Percentiles rank a stretch among this genome's conserved stretches.
Evolutionary conservation across 2,329 filamentous ascomycete genomes (phyloP).

Genomic region (Ilyonectria robusta): DNA sequence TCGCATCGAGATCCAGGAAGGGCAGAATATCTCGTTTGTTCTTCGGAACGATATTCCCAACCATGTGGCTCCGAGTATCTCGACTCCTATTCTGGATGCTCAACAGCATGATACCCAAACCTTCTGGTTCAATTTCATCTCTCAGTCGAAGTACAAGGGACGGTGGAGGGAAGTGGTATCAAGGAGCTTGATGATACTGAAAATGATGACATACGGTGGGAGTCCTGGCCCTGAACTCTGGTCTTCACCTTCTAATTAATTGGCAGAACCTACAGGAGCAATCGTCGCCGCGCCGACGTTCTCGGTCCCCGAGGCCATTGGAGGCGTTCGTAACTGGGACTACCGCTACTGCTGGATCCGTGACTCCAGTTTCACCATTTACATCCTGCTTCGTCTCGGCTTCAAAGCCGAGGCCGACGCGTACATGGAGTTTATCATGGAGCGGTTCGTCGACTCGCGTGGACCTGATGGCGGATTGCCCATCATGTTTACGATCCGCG

Average conservation of each 20-base stretch:
- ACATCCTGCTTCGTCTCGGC: conserved; percentile 82
- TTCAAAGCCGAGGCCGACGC: conserved; percentile 83
- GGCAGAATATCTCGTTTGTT: conserved; percentile 78
- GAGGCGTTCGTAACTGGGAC: conserved; percentile 77
- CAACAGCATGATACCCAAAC: conserved; percentile 79
- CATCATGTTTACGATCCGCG: conserved; percentile 86
- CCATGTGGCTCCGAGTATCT: conserved; percentile 71
- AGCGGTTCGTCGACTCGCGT: conserved; percentile 76
- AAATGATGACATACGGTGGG: conserved; percentile 77
- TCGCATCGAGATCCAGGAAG: conserved; percentile 72
- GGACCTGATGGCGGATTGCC: conserved; percentile 74
- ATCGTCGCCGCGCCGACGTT: conserved; percentile 85
- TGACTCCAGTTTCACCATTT: conserved; percentile 83
- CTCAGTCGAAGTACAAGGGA: conserved; percentile 78
- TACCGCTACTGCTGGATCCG: conserved; percentile 85
- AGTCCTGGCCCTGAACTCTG: neutral
- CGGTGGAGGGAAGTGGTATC: conserved; percentile 80
- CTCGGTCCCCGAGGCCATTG: conserved; percentile 81
- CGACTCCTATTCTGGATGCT: conserved; percentile 68
- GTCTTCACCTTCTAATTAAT: conserved; percentile 17
- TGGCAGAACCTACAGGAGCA: conserved; percentile 78
- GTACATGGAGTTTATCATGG: conserved; percentile 84
- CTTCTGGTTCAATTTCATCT: conserved; percentile 83
- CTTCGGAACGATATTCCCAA: conserved; percentile 73
- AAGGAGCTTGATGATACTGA: conserved; percentile 80